Conservation (phyloP, 257 asterid species). For the Nyctanthes arbortristis region DNA sequence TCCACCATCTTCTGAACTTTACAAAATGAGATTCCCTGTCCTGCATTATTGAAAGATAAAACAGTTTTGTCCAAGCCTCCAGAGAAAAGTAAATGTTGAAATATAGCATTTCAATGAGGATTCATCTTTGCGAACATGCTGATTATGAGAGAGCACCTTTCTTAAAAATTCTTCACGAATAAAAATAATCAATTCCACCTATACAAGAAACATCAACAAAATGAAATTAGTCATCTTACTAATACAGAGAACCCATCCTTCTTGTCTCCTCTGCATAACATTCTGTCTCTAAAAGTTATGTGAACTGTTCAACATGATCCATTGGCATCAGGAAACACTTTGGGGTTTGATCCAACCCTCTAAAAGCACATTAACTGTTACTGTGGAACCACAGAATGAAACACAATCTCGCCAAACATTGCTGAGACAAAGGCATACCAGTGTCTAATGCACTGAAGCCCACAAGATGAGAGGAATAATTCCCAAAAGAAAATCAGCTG, state of each 20-base stretch:
- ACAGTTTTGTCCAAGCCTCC: constrained; percentile 1
- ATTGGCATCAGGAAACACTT: background rate
- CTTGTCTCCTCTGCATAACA: background rate
- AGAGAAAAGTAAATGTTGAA: constrained; percentile 10
- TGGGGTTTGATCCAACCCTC: background rate
- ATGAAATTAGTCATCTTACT: background rate
- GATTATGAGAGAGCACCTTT: constrained; percentile 3
- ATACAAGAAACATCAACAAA: background rate
- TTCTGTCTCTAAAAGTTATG: background rate
- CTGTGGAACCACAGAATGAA: background rate
- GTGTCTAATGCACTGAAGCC: constrained; percentile 11
- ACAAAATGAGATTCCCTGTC: constrained; percentile 56
- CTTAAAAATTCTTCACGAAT: background rate
- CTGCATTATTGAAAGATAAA: constrained; percentile 44
- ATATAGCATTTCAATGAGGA: constrained; percentile 9
- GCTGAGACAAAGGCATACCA: background rate
- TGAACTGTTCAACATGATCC: background rate
- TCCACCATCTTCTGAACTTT: constrained; percentile 99
- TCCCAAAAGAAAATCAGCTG: background rate
- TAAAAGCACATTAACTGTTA: background rate
- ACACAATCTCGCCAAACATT: background rate
- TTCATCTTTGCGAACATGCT: constrained; percentile 17
- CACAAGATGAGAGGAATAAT: background rate
- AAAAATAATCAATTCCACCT: constrained; percentile 6
- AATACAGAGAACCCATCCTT: background rate